Evolutionary conservation across 106 monocot species (phyloP), one percentile per base, ranked within the genome.

Genomic region (Cymbidium sinense): DNA sequence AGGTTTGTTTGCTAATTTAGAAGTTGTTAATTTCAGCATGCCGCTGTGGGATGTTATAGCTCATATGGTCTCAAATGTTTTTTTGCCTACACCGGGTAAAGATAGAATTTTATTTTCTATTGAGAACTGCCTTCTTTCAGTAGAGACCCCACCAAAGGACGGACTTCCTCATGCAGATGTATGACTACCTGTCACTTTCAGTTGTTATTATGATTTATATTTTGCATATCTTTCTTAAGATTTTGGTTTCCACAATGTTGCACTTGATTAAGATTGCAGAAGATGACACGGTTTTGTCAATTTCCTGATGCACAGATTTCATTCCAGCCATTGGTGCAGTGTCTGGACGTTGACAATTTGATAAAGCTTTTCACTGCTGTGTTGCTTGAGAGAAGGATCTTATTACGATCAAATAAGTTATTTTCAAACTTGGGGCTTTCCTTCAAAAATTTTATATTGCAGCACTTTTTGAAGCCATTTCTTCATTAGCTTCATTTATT

Each of bases 161-260:
- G 87, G 87, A 71, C 89, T 99, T 79, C 94, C 99, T 82, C 95
- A 95, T 90, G 92, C 95, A 76, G 99, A 99, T 87, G 99, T 99
- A 95, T 31, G 58, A 65, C 30, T 71, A 12, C 47, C 36, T 62
- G 19, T 76, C 70, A 44, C 37, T 18, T 86, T 83, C 79, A 18
- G n/a, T 64, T 78, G 12, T 31, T 31, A 7, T 80, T 9, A 64
- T 34, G 12, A 31, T 31, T 28, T 29, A 23, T 3, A 23, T 50
- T 62, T 75, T 43, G 27, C 47, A 50, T 43, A 50, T 12, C 10
- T 82, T 10, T 17, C 8, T 44, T 61, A 10, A 61, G 25, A 8
- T 30, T 70, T 47, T 65, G 64, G 36, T 44, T 31, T 31, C 5
- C n/a, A 44, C 15, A 18, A 19, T 36, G 50, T 72, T 76, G 19